Conservation (phyloP, 2,329 filamentous ascomycete genomes). For the Penicillium crustosum region DNA sequence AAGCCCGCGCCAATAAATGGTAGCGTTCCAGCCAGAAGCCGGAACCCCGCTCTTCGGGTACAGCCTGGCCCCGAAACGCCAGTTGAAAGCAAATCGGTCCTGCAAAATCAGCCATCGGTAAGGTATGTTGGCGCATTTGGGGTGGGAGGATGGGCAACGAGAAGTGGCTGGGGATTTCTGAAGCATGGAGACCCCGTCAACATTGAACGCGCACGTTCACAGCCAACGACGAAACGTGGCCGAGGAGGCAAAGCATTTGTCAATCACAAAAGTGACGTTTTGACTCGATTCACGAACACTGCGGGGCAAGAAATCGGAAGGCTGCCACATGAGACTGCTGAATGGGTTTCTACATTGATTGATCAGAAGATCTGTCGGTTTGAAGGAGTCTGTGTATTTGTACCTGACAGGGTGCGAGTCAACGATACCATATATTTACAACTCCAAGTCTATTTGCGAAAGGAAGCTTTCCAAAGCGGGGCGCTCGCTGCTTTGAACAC, state of each 20-base stretch:
- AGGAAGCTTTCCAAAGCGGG: constrained; percentile 67
- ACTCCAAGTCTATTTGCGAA: constrained; percentile 72
- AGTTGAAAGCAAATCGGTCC: constrained; percentile 14
- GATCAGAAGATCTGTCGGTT: constrained; percentile 88
- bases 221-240: constrained; percentile 54
- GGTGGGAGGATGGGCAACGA: constrained; percentile 86
- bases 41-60: constrained; percentile 6
- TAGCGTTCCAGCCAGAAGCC: constrained; percentile 9
- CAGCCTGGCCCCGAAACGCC: background rate
- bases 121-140: constrained; percentile 92
- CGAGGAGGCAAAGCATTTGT: constrained; percentile 46
- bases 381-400: constrained; percentile 84
- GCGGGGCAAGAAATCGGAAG: constrained; percentile 81
- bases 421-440: constrained; percentile 96
- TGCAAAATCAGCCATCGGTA: constrained; percentile 46
- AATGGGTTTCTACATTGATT: constrained; percentile 88
- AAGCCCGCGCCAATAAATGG: constrained; percentile 20
- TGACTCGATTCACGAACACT: constrained; percentile 85
- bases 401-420: constrained; percentile 77
- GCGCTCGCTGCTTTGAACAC: constrained; percentile 51
- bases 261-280: constrained; percentile 72
- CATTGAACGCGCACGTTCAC: constrained; percentile 82
- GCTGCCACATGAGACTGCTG: constrained; percentile 79
- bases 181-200: constrained; percentile 79
- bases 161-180: constrained; percentile 72